Evolutionary conservation across 148 eudicot species (phyloP).

Genomic region (Rhododendron molle): DNA sequence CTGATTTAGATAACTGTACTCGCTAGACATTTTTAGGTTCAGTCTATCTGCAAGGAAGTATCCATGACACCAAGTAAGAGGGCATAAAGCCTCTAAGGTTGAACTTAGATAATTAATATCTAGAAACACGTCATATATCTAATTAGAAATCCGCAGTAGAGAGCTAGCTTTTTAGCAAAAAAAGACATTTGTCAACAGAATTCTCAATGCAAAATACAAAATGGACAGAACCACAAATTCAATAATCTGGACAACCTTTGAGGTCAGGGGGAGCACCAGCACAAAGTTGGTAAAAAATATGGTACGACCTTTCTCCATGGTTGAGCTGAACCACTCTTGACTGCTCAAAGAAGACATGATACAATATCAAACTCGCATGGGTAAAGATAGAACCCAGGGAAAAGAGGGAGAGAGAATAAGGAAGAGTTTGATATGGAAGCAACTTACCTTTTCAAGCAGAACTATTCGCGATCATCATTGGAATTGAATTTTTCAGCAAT

Average conservation of each 20-base stretch:
- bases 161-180: neutral
- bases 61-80: conserved; percentile 2
- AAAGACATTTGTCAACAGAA: neutral
- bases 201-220: neutral
- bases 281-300: conserved; percentile 91
- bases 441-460: conserved; percentile 82
- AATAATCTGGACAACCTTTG: conserved; percentile 57
- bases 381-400: neutral
- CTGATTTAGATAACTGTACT: conserved; percentile 75
- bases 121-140: neutral
- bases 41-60: conserved; percentile 52
- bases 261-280: conserved; percentile 83
- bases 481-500: conserved; percentile 17
- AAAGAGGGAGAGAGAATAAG: neutral
- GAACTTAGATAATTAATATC: neutral
- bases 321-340: conserved; percentile 90
- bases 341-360: conserved; percentile 40
- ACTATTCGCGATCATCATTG: conserved; percentile 36
- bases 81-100: neutral
- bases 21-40: conserved; percentile 56
- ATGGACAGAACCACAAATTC: neutral
- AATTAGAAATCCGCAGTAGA: neutral
- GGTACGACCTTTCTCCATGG: conserved; percentile 87
- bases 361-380: neutral
- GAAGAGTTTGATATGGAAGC: neutral